Base-by-base conservation (phyloP, 139 green algal species). In the Chlamydomonas schloesseri region DNA sequence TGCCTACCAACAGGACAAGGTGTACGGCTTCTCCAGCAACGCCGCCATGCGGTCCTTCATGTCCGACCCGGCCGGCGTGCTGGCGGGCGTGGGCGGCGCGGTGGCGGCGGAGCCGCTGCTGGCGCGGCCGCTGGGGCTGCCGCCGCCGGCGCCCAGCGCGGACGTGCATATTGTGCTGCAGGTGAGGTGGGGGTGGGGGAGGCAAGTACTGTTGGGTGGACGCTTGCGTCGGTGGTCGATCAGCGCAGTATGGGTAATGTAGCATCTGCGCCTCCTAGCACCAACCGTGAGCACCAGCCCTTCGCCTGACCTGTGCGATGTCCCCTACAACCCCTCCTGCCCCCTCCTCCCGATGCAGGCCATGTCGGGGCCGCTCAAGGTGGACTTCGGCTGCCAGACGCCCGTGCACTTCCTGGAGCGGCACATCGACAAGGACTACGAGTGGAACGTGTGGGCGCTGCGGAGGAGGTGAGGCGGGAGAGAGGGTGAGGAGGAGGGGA, bases 371-470 rank as follows among this genome's bases (percentile, higher is more conserved):
- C 36, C 78, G 65, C 37, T 92, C 18, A 79, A 92, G 84, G 81
- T 93, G 46, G 92, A 96, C 55, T 95, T 92, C 83, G 94, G 87
- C 57, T 95, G 88, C 46, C 95, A 97, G 87, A 97, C 95, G 34
- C 89, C 87, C 3, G 93, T 88, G 17, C 95, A 97, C 88, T 92
- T 95, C 34, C n/a, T 90, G 65, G 95, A 97, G 84, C 60, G 79
- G 18, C 34, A 93, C 71, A 91, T 97, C 31, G 94, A 96, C 86
- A 55, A 89, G 69, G 89, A 87, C 26, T 94, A 95, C 73, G 91
- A 95, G 84, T 97, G 93, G 93, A 96, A 96, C 72, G 93, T 95
- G 82, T 97, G 95, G 95, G 93, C 92, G 31, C 89, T 97, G 64
- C 89, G 95, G 36, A 50, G 42, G 42, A 50, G 42, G 42, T 50